A percentile compares a stretch with the other conserved stretches of the same genome.
phyloP scores from a whole-genome alignment of 805 yeast species.

The Blastobotrys parvus region DNA sequence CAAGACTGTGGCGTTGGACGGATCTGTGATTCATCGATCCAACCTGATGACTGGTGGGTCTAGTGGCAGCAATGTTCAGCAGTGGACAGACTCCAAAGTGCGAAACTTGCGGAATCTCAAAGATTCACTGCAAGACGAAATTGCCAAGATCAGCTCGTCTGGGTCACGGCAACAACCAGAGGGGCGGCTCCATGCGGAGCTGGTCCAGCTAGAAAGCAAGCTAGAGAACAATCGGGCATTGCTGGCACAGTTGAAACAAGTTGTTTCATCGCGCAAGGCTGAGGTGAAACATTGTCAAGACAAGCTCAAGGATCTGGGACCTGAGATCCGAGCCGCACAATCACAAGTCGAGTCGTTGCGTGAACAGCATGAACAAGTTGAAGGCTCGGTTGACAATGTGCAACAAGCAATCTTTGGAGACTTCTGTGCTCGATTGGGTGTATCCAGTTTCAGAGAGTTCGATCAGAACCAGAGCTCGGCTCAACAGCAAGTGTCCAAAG shows the following conservation, averaged over 20 bases:
- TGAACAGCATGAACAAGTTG: constrained; percentile 1
- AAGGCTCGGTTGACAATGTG: constrained; percentile 11
- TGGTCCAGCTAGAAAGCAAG: constrained; percentile 37
- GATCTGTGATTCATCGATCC: constrained; percentile 73
- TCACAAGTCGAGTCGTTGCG: constrained; percentile 13
- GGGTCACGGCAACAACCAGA: constrained; percentile 28
- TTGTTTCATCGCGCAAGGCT: constrained; percentile 24
- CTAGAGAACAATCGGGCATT: constrained; percentile 26
- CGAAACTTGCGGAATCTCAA: constrained; percentile 43
- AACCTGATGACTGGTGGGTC: constrained; percentile 93
- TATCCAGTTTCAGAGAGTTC: constrained; percentile 53
- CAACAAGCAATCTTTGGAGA: constrained; percentile 28
- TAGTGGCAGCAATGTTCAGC: constrained; percentile 34
- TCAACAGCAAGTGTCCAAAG: not conserved
- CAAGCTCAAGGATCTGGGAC: constrained; percentile 33
- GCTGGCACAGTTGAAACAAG: constrained; percentile 22
- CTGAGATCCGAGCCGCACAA: constrained; percentile 28
- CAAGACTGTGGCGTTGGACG: constrained; percentile 74
- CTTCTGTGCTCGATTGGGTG: constrained; percentile 49
- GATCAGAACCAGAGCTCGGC: constrained; percentile 44
- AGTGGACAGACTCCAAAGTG: constrained; percentile 58
- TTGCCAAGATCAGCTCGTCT: constrained; percentile 33
- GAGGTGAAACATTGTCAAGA: constrained; percentile 17
- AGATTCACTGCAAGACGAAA: constrained; percentile 42
- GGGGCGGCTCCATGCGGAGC: constrained; percentile 48